Base-by-base conservation (phyloP, 2,329 filamentous ascomycete genomes). In the Nigrospora sphaerica region DNA sequence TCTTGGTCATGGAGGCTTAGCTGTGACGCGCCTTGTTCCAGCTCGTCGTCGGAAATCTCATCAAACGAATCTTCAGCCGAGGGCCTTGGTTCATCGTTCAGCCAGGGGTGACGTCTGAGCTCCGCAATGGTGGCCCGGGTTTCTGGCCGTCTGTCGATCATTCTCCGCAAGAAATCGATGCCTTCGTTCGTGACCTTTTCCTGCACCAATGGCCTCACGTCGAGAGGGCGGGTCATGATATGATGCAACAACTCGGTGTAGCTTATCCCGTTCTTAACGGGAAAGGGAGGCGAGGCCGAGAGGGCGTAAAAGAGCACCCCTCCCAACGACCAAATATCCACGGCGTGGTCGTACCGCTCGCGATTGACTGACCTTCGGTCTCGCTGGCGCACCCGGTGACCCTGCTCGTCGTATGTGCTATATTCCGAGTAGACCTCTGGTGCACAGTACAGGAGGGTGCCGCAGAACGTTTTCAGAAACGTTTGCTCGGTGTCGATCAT, bases 311-410 rank as follows among this genome's bases (percentile, higher is more conserved):
- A 98, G 6, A 97, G 68, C 2, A 98, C 93, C 13, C 91, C 93
- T 14, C 88, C 93, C 40, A 95, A 80, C 0, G 93, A 97, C 92
- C 93, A 98, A 51, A 96, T 87, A 61, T 98, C 93, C 32, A 97
- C 88, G 1, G 90, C 88, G 51, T 95, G 88, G 59, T 84, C 88
- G 63, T 98, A 98, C 18, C 88, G 83, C 58, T 82, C 79, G 45
- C 67, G 77, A 52, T 67, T 64, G 12, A 59, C 56, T 48, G 60
- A 58, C 35, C 83, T 80, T 18, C 81, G 76, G 54, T 82, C 85
- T 47, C 77, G 77, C n/a, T 81, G 75, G 32, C 75, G 74, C 34
- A 74, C 75, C 34, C 82, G 73, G 49, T 83, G 77, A n/a, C 79
- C 82, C 42, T 81, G 72, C 55, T 86, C 83, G 57, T 95, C 86